Evolutionary conservation across 345 rosid species (phyloP).

Genomic region (Cardamine chenopodiifolia): DNA sequence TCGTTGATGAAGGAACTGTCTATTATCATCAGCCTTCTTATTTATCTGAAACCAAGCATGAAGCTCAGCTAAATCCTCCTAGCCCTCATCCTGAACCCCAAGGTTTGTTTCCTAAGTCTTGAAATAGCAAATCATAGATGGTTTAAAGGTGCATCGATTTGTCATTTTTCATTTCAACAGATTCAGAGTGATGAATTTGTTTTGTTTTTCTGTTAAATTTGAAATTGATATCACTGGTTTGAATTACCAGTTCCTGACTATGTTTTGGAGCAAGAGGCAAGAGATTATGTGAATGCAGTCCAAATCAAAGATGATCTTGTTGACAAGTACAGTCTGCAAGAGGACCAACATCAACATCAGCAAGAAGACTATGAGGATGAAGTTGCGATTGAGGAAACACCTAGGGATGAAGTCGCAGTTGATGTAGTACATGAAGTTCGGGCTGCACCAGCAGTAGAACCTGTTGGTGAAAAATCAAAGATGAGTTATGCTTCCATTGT

Average conservation of each 20-base stretch:
- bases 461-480: slow-evolving; percentile 62
- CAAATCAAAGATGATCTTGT: slow-evolving; percentile 75
- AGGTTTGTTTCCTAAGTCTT: slow-evolving; percentile 49
- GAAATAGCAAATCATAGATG: background rate
- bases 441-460: slow-evolving; percentile 58
- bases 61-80: slow-evolving; percentile 54
- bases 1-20: slow-evolving; percentile 56
- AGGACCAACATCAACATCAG: slow-evolving; percentile 54
- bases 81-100: slow-evolving; percentile 60
- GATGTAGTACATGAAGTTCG: slow-evolving; percentile 53
- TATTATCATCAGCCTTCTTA: slow-evolving; percentile 58
- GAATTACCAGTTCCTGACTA: slow-evolving; percentile 61
- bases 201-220: background rate
- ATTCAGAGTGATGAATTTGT: background rate
- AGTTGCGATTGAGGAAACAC: slow-evolving; percentile 62
- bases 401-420: slow-evolving; percentile 57
- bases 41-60: slow-evolving; percentile 54
- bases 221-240: slow-evolving; percentile 23
- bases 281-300: slow-evolving; percentile 64
- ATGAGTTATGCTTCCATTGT: slow-evolving; percentile 93
- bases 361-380: slow-evolving; percentile 65
- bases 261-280: slow-evolving; percentile 78
- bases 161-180: background rate
- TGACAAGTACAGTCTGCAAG: slow-evolving; percentile 67
- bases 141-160: background rate